Evolutionary conservation across 2,329 filamentous ascomycete genomes (phyloP).

Genomic region (Colletotrichum liriopes): DNA sequence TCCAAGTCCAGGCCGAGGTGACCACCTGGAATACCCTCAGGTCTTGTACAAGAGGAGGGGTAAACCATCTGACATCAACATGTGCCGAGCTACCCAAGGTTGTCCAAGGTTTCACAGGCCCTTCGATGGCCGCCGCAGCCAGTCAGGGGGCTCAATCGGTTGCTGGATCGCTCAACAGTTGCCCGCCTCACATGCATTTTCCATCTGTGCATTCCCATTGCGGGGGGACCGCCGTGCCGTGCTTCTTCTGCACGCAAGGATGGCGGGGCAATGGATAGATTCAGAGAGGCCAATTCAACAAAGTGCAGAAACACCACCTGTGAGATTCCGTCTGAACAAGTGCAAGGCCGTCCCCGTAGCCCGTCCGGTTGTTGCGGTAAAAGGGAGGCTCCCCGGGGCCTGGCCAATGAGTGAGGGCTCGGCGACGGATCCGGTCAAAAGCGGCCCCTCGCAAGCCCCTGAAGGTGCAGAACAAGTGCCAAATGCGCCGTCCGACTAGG

Average conservation of each 20-base stretch:
- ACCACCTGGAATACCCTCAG: constrained; percentile 16
- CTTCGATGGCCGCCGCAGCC: constrained; percentile 12
- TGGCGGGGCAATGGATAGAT: constrained; percentile 31
- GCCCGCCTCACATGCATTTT: constrained; percentile 40
- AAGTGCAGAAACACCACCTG: constrained; percentile 15
- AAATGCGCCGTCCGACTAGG: constrained; percentile 21
- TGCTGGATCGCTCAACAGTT: constrained; percentile 29
- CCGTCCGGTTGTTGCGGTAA: constrained; percentile 38
- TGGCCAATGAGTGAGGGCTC: constrained; percentile 27
- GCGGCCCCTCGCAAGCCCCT: constrained; percentile 34
- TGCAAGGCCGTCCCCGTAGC: constrained; percentile 28
- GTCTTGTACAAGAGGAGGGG: constrained; percentile 41
- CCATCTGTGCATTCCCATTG: constrained; percentile 31
- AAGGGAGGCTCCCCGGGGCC: constrained; percentile 9
- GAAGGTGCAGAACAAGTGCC: constrained; percentile 30
- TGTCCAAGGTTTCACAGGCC: constrained; percentile 37
- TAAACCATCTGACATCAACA: constrained; percentile 38
- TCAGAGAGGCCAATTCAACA: background rate
- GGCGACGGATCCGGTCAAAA: constrained; percentile 40
- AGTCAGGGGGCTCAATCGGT: constrained; percentile 25
- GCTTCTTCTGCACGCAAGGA: constrained; percentile 12
- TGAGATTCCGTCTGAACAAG: constrained; percentile 21
- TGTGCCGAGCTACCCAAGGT: constrained; percentile 39
- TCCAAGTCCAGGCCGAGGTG: background rate
- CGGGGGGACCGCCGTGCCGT: constrained; percentile 31